phyloP scores from a whole-genome alignment of 176 grass and related monocot species.

The Ampelocalamus luodianensis region DNA sequence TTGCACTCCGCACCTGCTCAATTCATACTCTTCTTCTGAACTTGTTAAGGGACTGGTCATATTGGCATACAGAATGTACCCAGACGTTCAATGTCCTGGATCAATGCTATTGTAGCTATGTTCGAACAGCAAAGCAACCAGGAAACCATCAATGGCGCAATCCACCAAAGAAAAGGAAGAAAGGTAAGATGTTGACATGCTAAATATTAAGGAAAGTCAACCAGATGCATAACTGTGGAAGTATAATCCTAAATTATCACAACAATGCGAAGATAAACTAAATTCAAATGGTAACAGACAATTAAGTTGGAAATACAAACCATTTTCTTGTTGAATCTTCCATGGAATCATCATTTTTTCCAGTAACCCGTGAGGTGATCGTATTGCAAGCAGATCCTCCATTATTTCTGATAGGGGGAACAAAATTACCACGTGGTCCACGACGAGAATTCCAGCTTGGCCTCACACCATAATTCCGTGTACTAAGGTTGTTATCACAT shows the following conservation, averaged over 20 bases:
- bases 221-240: neutral
- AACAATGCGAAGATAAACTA: constrained; percentile 21
- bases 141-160: neutral
- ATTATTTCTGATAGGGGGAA: constrained; percentile 88
- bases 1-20: neutral
- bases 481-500: constrained; percentile 56
- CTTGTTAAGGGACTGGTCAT: neutral
- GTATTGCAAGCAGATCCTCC: constrained; percentile 60
- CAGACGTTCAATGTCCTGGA: neutral
- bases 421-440: constrained; percentile 88
- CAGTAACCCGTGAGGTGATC: constrained; percentile 60
- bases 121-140: neutral
- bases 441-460: constrained; percentile 74
- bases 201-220: constrained; percentile 29
- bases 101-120: constrained; percentile 9
- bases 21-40: neutral
- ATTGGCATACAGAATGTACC: neutral
- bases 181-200: neutral
- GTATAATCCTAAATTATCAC: constrained; percentile 28
- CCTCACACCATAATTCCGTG: constrained; percentile 68
- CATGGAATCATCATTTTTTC: constrained; percentile 81
- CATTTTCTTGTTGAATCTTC: constrained; percentile 96
- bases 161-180: neutral
- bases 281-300: constrained; percentile 23
- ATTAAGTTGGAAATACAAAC: constrained; percentile 51